Evolutionary conservation across 129 eudicot species (phyloP), one percentile per base, ranked within the genome.

Genomic region (Helianthus annuus): DNA sequence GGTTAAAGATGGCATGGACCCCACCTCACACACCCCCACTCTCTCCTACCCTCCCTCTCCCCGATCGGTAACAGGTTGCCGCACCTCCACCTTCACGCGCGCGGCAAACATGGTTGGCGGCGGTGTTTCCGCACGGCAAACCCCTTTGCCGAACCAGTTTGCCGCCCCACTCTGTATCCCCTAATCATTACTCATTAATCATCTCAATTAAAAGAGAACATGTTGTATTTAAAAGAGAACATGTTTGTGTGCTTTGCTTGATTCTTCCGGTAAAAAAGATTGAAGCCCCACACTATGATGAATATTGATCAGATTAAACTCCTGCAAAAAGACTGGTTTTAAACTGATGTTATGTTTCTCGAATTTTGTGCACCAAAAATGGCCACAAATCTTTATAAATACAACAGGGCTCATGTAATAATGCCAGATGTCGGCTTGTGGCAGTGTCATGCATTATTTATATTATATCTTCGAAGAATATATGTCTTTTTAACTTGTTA

Each of bases 281-380:
- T 44, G 68, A 60, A 79, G 69, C 75, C 74, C 78, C 77, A 69
- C 81, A 24, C 51, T 17, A 32, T 10, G 45, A 40, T 40, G 8
- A 42, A 56, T 48, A 64, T 36, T 36, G 74, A 40, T 64, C 73
- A 56, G 40, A 71, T 72, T 56, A 62, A 80, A 76, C 81, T 59
- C 70, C 79, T 85, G 88, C 68, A 87, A 80, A 90, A 90, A 77
- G 88, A 86, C 82, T 87, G 84, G 29, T 73, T 54, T 51, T 39
- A 81, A 82, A 85, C 82, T 78, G 73, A n/a, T 63, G 76, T 76
- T 75, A 64, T 78, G 81, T 68, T 83, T 90, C 80, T 76, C 45
- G 83, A 82, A 61, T 70, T 76, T 73, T 79, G 83, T 64, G 82
- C 70, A 64, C 64, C 49, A 22, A 65, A 39, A 63, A 59, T 66